These are phyloP conservation scores for Rhipidocladum racemiflorum DNA, from an alignment of 176 grass and related monocot species.

Conservation along the genomic window DNA sequence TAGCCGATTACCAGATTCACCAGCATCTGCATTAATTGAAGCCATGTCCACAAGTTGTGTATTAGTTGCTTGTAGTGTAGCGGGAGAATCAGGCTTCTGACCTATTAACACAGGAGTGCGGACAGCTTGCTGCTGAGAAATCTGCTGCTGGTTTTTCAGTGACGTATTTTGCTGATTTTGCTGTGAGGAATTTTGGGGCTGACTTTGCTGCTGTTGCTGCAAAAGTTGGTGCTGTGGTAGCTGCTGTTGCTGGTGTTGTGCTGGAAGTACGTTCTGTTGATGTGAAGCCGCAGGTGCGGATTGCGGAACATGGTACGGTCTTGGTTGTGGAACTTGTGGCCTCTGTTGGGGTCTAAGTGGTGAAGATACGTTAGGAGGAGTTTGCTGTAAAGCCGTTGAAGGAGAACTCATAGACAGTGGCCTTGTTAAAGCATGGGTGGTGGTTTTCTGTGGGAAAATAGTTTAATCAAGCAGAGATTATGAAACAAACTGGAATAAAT, in stretches of 20 bases:
- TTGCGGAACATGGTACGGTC: slow-evolving; percentile 48
- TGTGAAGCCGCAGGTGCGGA: slow-evolving; percentile 36
- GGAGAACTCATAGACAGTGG: slow-evolving; percentile 62
- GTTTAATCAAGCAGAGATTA: slow-evolving; percentile 23
- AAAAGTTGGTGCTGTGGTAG: slow-evolving; percentile 36
- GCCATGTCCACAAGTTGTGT: slow-evolving; percentile 14
- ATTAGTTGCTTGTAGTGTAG: slow-evolving; percentile 31
- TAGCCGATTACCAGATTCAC: slow-evolving; percentile 59
- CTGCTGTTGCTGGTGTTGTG: slow-evolving; percentile 63
- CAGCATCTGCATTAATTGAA: slow-evolving; percentile 34
- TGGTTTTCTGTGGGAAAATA: slow-evolving; percentile 57
- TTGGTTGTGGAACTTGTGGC: slow-evolving; percentile 71
- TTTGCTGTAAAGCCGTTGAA: slow-evolving; percentile 47
- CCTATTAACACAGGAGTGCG: slow-evolving; percentile 46
- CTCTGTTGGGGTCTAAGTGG: slow-evolving; percentile 66
- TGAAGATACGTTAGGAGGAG: slow-evolving; percentile 44
- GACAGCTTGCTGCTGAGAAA: slow-evolving; percentile 54
- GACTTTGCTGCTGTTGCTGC: slow-evolving; percentile 32
- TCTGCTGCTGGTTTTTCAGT: slow-evolving; percentile 44
- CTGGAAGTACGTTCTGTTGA: slow-evolving; percentile 55
- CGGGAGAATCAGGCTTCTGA: slow-evolving; percentile 40
- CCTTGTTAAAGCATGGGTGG: no score
- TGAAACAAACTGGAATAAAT: slow-evolving; percentile 12
- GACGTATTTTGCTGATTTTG: slow-evolving; percentile 42
- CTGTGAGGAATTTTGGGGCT: slow-evolving; percentile 32